Evolutionary conservation across 306 rosid species (phyloP).

Genomic region (Albizia julibrissin): DNA sequence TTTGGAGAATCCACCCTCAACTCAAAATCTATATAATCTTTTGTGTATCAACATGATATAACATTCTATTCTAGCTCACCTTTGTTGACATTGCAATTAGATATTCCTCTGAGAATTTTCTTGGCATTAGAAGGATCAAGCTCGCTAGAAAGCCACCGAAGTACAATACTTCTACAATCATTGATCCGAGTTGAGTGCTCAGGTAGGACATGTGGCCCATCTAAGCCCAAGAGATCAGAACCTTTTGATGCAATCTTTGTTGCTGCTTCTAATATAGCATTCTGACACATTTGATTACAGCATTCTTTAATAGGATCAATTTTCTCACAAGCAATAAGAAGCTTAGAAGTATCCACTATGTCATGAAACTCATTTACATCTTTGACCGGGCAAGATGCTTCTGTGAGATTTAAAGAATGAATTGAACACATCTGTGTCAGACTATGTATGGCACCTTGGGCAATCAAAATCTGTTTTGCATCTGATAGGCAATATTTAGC

Average conservation of each 20-base stretch:
- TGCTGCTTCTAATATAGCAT: slow-evolving; percentile 92
- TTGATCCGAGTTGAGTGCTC: slow-evolving; percentile 51
- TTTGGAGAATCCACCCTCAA: slow-evolving; percentile 6
- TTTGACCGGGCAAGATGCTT: slow-evolving; percentile 77
- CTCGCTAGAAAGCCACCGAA: slow-evolving; percentile 88
- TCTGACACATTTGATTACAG: slow-evolving; percentile 74
- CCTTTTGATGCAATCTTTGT: slow-evolving; percentile 65
- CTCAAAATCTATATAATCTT: slow-evolving; percentile 24
- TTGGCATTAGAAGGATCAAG: slow-evolving; percentile 72
- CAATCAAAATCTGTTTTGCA: slow-evolving; percentile 81
- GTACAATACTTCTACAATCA: slow-evolving; percentile 81
- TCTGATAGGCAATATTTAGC: slow-evolving; percentile 83
- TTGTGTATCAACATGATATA: not conserved
- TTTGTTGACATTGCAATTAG: slow-evolving; percentile 90
- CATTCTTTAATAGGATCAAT: slow-evolving; percentile 93
- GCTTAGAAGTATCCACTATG: slow-evolving; percentile 71
- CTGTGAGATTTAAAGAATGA: slow-evolving; percentile 69
- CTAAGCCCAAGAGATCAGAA: slow-evolving; percentile 62
- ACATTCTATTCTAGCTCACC: slow-evolving; percentile 34
- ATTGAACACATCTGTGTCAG: slow-evolving; percentile 70
- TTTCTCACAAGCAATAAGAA: slow-evolving; percentile 79
- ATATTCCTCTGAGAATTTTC: slow-evolving; percentile 84
- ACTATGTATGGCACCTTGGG: slow-evolving; percentile 71
- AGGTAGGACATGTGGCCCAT: slow-evolving; percentile 54
- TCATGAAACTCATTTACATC: slow-evolving; percentile 65